Evolutionary conservation across 2,329 filamentous ascomycete genomes (phyloP).

Genomic region (Epichloe elymi): DNA sequence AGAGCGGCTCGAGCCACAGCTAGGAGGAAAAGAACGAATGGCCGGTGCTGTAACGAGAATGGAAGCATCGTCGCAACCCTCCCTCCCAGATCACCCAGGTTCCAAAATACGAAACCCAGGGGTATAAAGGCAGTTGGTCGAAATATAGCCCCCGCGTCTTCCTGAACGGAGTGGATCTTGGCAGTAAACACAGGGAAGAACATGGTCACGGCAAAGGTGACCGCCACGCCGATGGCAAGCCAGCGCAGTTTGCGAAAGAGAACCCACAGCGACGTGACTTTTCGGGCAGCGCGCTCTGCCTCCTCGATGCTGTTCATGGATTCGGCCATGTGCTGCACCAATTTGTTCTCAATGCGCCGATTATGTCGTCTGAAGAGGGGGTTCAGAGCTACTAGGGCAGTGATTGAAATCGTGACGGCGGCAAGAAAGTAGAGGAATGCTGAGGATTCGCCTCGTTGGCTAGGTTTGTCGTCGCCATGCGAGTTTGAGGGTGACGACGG

Average conservation of each 20-base stretch:
- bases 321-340: conserved; percentile 34
- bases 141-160: conserved; percentile 41
- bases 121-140: conserved; percentile 73
- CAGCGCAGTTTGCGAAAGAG: conserved; percentile 70
- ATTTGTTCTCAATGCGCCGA: conserved; percentile 35
- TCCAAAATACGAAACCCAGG: conserved; percentile 86
- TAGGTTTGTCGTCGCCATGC: conserved; percentile 10
- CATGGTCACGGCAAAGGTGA: conserved; percentile 81
- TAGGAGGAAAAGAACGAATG: conserved; percentile 53
- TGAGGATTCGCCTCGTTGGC: conserved; percentile 30
- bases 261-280: conserved; percentile 40
- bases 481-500: conserved; percentile 9
- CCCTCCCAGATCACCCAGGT: conserved; percentile 71
- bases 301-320: conserved; percentile 39
- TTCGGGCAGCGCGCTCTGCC: conserved; percentile 37
- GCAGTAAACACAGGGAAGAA: conserved; percentile 86
- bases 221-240: conserved; percentile 61
- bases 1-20: conserved; percentile 54
- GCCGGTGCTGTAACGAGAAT: conserved; percentile 45
- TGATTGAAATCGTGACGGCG: conserved; percentile 60
- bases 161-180: conserved; percentile 38
- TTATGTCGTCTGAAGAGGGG: conserved; percentile 54
- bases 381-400: conserved; percentile 60
- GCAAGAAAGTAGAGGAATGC: conserved; percentile 89
- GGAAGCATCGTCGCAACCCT: conserved; percentile 52